Evolutionary conservation across 2,329 filamentous ascomycete species (phyloP).

Genomic region (Colletotrichum falcatum): DNA sequence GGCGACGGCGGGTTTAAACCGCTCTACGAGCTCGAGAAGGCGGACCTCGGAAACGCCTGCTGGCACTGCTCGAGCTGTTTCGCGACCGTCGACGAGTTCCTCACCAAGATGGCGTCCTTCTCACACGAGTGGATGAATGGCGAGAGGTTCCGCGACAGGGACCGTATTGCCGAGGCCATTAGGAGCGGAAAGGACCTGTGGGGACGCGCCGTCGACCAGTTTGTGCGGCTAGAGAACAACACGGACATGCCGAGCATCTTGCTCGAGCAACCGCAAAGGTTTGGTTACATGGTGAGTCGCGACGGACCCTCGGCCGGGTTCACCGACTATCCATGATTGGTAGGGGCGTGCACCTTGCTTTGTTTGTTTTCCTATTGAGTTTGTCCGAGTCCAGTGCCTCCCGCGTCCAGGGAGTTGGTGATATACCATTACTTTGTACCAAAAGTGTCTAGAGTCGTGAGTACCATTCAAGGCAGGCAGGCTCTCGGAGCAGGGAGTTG

Average conservation of each 20-base stretch:
- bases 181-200: conserved; percentile 66
- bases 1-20: conserved; percentile 40
- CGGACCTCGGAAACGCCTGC: conserved; percentile 58
- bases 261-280: conserved; percentile 53
- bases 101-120: conserved; percentile 64
- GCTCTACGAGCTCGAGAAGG: conserved; percentile 44
- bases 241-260: conserved; percentile 65
- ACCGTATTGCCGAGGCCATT: conserved; percentile 63
- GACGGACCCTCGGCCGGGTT: conserved; percentile 62
- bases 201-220: conserved; percentile 61
- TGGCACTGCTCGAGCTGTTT: conserved; percentile 76
- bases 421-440: background rate
- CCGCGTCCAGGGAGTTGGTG: background rate
- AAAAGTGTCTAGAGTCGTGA: background rate
- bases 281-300: conserved; percentile 59
- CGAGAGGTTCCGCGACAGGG: conserved; percentile 58
- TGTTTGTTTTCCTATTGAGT: background rate
- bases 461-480: background rate
- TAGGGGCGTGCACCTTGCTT: too few species aligned
- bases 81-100: conserved; percentile 64
- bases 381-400: background rate
- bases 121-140: conserved; percentile 62
- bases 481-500: conserved; percentile 3
- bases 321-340: conserved; percentile 54
- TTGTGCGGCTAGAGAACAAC: conserved; percentile 62